Evolutionary conservation across 805 yeast species (phyloP).

Genomic region (Pichia cabralensis): DNA sequence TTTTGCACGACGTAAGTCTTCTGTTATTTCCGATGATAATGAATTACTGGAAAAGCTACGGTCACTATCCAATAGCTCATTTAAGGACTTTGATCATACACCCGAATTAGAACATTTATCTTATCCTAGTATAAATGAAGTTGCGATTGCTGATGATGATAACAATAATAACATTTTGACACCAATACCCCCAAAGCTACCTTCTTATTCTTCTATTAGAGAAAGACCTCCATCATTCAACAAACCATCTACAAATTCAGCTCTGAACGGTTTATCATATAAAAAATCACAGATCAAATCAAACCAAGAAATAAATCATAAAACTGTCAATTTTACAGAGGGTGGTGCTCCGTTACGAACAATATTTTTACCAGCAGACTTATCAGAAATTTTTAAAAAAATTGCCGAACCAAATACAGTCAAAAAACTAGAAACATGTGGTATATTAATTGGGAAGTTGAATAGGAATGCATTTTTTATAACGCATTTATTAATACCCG

Average conservation of each 20-base stretch:
- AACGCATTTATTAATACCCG: constrained; percentile 52
- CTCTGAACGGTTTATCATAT: not conserved
- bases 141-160: constrained; percentile 10
- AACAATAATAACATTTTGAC: not conserved
- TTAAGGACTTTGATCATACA: constrained; percentile 9
- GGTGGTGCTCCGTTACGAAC: constrained; percentile 47
- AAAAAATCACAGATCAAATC: not conserved
- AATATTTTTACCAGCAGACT: constrained; percentile 37
- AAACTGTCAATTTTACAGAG: constrained; percentile 37
- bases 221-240: not conserved
- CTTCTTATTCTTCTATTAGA: constrained; percentile 1
- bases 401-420: constrained; percentile 41
- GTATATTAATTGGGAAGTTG: constrained; percentile 55
- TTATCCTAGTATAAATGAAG: constrained; percentile 14
- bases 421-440: constrained; percentile 51
- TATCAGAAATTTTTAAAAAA: constrained; percentile 34
- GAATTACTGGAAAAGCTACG: constrained; percentile 16
- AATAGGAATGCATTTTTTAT: constrained; percentile 52
- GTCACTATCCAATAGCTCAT: constrained; percentile 16
- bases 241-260: not conserved
- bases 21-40: constrained; percentile 11
- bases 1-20: constrained; percentile 11
- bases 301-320: constrained; percentile 25
- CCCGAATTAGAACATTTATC: constrained; percentile 5
- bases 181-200: constrained; percentile 6